Conservation (phyloP, 768 basidiomycete species). For the Vararia minispora region DNA sequence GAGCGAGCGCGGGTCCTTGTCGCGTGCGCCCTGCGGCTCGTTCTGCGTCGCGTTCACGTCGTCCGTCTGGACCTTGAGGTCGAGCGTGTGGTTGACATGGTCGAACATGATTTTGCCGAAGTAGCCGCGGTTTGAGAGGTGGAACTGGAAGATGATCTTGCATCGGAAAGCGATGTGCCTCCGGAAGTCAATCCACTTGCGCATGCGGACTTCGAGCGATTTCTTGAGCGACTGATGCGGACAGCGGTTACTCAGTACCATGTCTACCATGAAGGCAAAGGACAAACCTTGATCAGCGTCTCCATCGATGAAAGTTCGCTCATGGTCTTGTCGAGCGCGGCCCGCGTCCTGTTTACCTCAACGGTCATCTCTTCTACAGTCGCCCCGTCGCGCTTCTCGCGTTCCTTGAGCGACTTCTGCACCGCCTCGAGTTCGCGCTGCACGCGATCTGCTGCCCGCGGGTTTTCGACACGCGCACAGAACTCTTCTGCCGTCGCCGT, state of each 20-base stretch:
- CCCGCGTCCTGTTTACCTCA: constrained; percentile 56
- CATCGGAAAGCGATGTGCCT: constrained; percentile 81
- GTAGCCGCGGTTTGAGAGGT: constrained; percentile 81
- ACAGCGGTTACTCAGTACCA: not conserved
- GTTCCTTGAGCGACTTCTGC: constrained; percentile 50
- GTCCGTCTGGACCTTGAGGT: constrained; percentile 64
- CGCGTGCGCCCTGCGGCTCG: constrained; percentile 33
- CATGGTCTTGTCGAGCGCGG: constrained; percentile 46
- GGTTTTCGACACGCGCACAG: constrained; percentile 45
- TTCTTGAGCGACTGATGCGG: constrained; percentile 46
- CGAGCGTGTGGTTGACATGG: constrained; percentile 51
- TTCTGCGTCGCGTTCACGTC: constrained; percentile 58
- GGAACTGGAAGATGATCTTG: constrained; percentile 71
- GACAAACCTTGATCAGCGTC: constrained; percentile 51
- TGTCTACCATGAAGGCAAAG: not conserved
- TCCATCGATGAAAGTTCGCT: constrained; percentile 53
- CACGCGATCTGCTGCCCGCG: constrained; percentile 45
- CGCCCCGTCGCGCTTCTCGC: constrained; percentile 60
- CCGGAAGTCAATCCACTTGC: constrained; percentile 81
- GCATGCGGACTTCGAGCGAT: constrained; percentile 54
- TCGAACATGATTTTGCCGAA: constrained; percentile 85
- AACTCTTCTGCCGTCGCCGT: constrained; percentile 49
- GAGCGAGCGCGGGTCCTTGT: constrained; percentile 78
- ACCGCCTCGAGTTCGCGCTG: constrained; percentile 53
- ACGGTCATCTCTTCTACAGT: constrained; percentile 67